phyloP scores from a whole-genome alignment of 345 rosid genomes.

The Arabis alpina region DNA sequence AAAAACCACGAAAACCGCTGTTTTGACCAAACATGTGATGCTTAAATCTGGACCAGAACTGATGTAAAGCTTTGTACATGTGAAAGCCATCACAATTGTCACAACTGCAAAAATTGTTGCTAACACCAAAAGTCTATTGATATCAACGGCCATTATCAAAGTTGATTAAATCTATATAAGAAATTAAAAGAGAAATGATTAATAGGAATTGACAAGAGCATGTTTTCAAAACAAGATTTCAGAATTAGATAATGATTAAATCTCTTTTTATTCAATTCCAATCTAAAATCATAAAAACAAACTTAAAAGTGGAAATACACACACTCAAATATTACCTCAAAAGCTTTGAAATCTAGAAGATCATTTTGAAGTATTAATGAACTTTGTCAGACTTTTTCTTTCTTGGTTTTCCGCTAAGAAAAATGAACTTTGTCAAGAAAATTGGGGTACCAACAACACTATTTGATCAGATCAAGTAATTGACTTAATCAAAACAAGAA shows the following conservation, averaged over 20 bases:
- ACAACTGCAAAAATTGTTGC: constrained; percentile 9
- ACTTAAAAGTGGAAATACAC: too few relatives aligned
- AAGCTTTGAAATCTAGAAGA: too few relatives aligned
- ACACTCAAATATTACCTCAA: too few relatives aligned
- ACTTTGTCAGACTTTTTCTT: too few relatives aligned
- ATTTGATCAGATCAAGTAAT: too few relatives aligned
- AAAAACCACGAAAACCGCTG: constrained; percentile 3
- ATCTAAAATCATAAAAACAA: not conserved
- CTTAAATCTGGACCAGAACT: constrained; percentile 16
- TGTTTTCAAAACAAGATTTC: not conserved
- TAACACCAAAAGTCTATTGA: not conserved
- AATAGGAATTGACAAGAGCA: not conserved
- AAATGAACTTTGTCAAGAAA: too few relatives aligned
- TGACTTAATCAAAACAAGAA: too few relatives aligned
- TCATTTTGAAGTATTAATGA: too few relatives aligned
- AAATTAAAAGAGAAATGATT: not conserved
- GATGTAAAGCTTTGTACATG: constrained; percentile 6
- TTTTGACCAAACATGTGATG: constrained; percentile 24
- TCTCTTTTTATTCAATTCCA: not conserved
- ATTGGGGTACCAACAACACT: too few relatives aligned
- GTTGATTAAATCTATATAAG: not conserved
- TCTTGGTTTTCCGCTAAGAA: too few relatives aligned
- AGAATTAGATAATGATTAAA: not conserved
- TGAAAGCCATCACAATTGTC: constrained; percentile 21
- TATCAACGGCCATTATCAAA: not conserved